Evolutionary conservation across 108 stramenopile species (phyloP).

Genomic region (Bacterosira constricta): DNA sequence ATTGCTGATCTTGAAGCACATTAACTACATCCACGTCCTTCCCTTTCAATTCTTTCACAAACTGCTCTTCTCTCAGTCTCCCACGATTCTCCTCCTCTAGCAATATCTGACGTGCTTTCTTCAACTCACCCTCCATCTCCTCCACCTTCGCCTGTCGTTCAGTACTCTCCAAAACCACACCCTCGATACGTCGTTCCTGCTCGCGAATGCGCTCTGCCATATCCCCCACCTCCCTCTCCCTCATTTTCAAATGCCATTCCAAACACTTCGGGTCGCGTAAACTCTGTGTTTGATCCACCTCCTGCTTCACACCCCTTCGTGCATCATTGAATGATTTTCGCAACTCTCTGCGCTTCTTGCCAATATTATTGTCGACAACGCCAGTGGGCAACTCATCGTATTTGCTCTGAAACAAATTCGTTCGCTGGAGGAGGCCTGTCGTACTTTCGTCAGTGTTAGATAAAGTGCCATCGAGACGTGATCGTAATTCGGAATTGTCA

Average conservation of each 20-base stretch:
- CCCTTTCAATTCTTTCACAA: neutral
- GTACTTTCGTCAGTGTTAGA: neutral
- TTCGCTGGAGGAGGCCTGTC: slow-evolving; percentile 9
- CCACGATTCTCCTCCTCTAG: neutral
- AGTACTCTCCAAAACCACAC: neutral
- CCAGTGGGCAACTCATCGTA: slow-evolving; percentile 8
- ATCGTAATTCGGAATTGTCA: slow-evolving; percentile 12
- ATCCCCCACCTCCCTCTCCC: slow-evolving; percentile 16
- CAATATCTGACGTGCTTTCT: neutral
- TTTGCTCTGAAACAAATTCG: slow-evolving; percentile 8
- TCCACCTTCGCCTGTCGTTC: slow-evolving; percentile 4
- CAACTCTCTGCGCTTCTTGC: slow-evolving; percentile 11
- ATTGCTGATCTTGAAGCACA: neutral
- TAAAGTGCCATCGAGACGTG: slow-evolving; percentile 5
- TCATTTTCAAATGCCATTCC: slow-evolving; percentile 24
- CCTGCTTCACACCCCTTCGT: neutral
- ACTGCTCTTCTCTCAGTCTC: neutral
- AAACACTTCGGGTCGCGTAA: too few relatives aligned
- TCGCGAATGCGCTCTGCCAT: slow-evolving; percentile 2
- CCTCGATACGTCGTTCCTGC: slow-evolving; percentile 20
- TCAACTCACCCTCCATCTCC: slow-evolving; percentile 8
- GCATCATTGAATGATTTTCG: neutral
- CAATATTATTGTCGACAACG: slow-evolving; percentile 19
- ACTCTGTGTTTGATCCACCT: neutral
- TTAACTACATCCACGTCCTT: neutral